Evolutionary conservation across 2,329 filamentous ascomycete species (phyloP), one percentile per base, ranked within the genome.

Genomic region (Colletotrichum sojae): DNA sequence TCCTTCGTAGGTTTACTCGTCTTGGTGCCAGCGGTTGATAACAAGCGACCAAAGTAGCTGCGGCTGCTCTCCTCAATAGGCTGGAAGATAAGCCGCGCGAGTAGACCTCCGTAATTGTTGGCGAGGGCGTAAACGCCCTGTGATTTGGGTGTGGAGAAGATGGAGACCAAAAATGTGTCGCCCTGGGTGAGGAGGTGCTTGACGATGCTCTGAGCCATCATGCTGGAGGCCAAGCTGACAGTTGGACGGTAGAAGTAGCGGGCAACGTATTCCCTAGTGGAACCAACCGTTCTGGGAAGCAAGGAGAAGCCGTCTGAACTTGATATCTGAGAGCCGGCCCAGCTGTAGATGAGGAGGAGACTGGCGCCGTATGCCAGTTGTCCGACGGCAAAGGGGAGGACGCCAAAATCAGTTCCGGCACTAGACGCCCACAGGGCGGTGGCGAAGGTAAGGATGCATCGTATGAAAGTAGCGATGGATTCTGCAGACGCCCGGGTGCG

Each of bases 111-210:
- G 78, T 96, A 99, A 80, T 98, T 99, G 75, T 94, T 94, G 60
- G 95, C 96, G 5, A 99, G 86, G 0, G 95, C 94, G 77, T 98
- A 99, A 43, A 94, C 90, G 15, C 96, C 96, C 82, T 98, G 96
- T 5, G 95, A 92, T 49, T 89, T 85, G 1, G 96, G 88, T 0
- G 90, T 90, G 6, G 95, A 91, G 66, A 98, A 85, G 13, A 91
- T 82, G 16, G 93, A 91, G 71, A 99, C 91, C 57, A 98, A 89
- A 73, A 98, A 89, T 2, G 94, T 94, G 81, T 99, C 96, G 69
- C 95, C 96, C 81, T 98, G 94, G 0, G 96, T 98, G 60, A 99
- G 88, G 60, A 98, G 78, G 78, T 98, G 95, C 80, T 99, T 99
- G 75, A 98, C 89, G 20, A 94, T 82, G 43, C 93, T 95, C 81